Base-by-base conservation (phyloP, 169 alveolate genomes). In the Plasmodium cynomolgi region DNA sequence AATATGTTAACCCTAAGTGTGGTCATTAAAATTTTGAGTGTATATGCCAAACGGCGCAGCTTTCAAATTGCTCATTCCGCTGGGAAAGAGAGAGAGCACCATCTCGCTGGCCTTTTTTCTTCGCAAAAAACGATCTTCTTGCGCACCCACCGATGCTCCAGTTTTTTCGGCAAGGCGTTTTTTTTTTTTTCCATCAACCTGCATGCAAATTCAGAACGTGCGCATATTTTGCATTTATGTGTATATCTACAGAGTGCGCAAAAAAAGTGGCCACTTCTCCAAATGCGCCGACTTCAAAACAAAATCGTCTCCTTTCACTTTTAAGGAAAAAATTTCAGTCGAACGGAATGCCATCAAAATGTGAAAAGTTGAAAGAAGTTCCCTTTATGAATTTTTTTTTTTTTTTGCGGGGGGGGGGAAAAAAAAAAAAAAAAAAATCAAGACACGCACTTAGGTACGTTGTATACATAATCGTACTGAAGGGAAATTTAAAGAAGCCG, bases 391-490 rank as follows among this genome's bases (percentile, higher is more conserved):
- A 68, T 68, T 68, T 23, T 68, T 68, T 29, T 68, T 58, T 58
- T n/a, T 68, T 4, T 8, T 1, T 17, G 17, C 3, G 15, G 2
- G 11, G 11, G 2, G 11, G 2, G 2, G 2, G 2, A 17, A 17
- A 23, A 23, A 68, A 68, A 68, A 68, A 68, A 68, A 68, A 68
- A 68, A 68, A 68, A 68, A 68, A 68, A 68, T 29, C 41, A 68
- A 68, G 77, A 68, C 77, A 68, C n/a, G 77, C n/a, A 68, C n/a
- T 33, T 11, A 20, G 56, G 44, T 39, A 75, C 83, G 44, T 75
- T 75, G 44, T 75, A 75, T 75, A 3, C 23, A 26, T 75, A 75
- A 33, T 75, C 23, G 50, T 11, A 33, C 7, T 1, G 56, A 34
- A 6, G 62, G 29, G 23, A 33, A 17, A 33, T 11, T 33, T 33